Evolutionary conservation across 441 rosid species (phyloP).

Genomic region (Erodium moschatum): DNA sequence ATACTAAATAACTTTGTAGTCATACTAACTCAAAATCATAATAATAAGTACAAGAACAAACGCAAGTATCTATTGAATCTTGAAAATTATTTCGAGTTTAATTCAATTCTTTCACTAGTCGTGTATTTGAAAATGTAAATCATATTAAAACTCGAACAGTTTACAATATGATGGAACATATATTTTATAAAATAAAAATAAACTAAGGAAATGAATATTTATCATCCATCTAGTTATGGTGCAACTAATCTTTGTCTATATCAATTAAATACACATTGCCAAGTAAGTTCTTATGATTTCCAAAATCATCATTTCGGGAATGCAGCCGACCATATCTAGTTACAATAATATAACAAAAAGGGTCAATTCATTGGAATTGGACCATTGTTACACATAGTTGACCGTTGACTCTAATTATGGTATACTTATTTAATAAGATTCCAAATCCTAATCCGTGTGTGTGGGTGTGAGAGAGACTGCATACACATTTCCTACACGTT

Average conservation of each 20-base stretch:
- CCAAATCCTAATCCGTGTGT: not conserved
- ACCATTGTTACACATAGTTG: not conserved
- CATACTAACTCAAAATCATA: no score
- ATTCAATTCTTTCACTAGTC: no score
- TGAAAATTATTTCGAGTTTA: no score
- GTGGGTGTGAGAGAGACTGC: not conserved
- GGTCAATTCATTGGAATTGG: not conserved
- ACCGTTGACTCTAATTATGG: not conserved
- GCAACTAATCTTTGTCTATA: not conserved
- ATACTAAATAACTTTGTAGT: no score
- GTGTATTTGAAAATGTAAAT: no score
- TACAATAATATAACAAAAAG: not conserved
- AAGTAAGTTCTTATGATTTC: not conserved
- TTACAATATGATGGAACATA: no score
- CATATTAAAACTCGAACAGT: no score
- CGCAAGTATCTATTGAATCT: no score
- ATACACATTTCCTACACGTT: not conserved
- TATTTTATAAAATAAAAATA: no score
- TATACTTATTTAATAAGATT: not conserved
- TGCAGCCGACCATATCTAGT: not conserved
- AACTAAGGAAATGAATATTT: no score
- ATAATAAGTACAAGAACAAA: no score
- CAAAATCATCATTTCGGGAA: not conserved
- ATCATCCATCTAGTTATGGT: not conserved
- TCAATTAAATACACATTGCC: not conserved